Evolutionary conservation across 768 basidiomycete species (phyloP), one percentile per base, ranked within the genome.

Genomic region (Boletus reticuloceps): DNA sequence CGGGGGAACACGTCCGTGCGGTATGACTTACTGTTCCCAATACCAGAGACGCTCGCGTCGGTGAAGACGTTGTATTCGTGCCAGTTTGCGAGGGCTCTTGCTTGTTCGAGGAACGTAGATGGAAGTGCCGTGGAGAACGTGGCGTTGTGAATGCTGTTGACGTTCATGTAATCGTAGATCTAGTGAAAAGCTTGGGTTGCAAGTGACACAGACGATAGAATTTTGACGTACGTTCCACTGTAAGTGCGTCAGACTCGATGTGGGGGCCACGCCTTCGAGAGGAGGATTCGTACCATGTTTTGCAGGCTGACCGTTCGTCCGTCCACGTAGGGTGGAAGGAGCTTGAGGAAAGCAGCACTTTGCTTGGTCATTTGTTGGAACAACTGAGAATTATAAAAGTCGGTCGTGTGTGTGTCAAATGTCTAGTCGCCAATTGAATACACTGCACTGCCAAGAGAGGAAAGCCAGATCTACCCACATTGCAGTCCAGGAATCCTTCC

Each of bases 101-200:
- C 83, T 63, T 82, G 83, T 9, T 70, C 76, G 17, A 87, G 74
- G 60, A 74, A 80, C 0, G 74, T 75, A 2, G 70, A 34, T 10
- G 86, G 83, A 4, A 89, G 74, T 0, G 53, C 56, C 0, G 71
- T 50, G 9, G 72, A 63, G 57, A 88, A 91, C 0, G 74, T 76
- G 29, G 73, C 73, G 54, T 89, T 84, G 69, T 91, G 86, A 47
- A 87, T 85, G 43, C 62, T 77, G 60, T 87, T 77, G 48, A 90
- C 86, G 64, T 88, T 89, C 77, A 90, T 83, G 59, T 80, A 90
- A 61, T 89, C 85, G 64, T 72, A 89, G 48, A 88, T 79, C 85
- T 87, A 54, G 43, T 22, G 7, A 14, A 50, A 40, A 13, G 43
- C 4, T 32, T 29, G 42, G 42, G 39, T 38, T 34, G 44, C 22